Evolutionary conservation across 1,284 basidiomycete genomes (phyloP), one percentile per base, ranked within the genome.

Genomic region (Schizophyllum commune): DNA sequence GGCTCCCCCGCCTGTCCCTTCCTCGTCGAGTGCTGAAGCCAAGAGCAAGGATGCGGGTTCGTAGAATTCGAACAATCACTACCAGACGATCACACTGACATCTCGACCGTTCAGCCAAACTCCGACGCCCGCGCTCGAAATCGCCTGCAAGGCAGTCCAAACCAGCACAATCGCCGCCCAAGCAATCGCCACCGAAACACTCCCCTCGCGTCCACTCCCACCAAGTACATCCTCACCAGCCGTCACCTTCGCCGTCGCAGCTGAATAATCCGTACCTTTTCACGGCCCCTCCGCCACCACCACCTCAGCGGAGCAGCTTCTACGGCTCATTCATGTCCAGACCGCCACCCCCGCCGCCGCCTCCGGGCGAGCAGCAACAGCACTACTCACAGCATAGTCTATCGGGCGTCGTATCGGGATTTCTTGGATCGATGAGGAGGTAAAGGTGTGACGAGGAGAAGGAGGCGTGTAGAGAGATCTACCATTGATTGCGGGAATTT

Each of bases 201-300:
- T 21, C 58, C 53, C 47, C 58, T 52, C 61, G 64, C 54, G 60
- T 65, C 19, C 65, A 64, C 22, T 60, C 73, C 1, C 66, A 73
- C 61, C 70, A 70, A 65, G 66, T 68, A 21, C 73, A 76, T 58
- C 71, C 74, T 6, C 64, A 73, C 56, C 74, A 77, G 58, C 75
- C 76, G 1, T 72, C 77, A 3, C 78, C 79, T 1, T 78, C 78
- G 4, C 78, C 77, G 0, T 73, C 79, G 33, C 79, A 79, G 63
- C 68, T 77, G 11, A 77, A 76, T 64, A 79, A 79, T 62, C 77
- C 77, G 15, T 59, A 62, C n/a, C 74, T 77, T 20, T 79, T 79
- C 63, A 65, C 68, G 27, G 72, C 75, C 11, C 73, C 75, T 4
- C 71, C 71, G 5, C 71, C 73, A 17, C 62, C 58, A 5, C 39